Percentiles rank a stretch among this genome's conserved stretches.
Evolutionary conservation across 2,329 filamentous ascomycete species (phyloP).

Genomic region (Paracoccidioides brasiliensis): DNA sequence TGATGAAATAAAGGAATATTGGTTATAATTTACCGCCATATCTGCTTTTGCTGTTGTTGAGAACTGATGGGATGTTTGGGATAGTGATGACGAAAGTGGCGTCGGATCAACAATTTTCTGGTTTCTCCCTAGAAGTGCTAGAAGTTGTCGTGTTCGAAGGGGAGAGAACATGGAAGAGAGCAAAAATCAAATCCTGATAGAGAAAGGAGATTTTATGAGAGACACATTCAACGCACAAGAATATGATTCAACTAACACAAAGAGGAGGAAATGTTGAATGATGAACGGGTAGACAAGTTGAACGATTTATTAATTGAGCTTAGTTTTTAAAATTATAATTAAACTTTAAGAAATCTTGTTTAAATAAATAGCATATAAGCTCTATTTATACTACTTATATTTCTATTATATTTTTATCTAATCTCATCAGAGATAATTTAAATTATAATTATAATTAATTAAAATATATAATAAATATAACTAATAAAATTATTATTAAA

Average conservation of each 20-base stretch:
- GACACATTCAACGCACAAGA: too few species aligned
- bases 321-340: too few species aligned
- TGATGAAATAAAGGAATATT: background rate
- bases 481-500: too few species aligned
- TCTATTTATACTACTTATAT: too few species aligned
- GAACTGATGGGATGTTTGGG: background rate
- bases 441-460: background rate
- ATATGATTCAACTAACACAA: too few species aligned
- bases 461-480: too few species aligned
- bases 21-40: slow-evolving; percentile 5
- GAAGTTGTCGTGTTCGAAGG: background rate
- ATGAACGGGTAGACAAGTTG: background rate
- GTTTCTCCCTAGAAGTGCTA: background rate
- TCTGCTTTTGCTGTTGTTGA: background rate
- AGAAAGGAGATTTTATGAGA: background rate
- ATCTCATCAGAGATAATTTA: background rate
- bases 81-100: background rate
- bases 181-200: too few species aligned
- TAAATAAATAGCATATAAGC: too few species aligned
- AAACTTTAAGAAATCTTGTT: too few species aligned
- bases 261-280: background rate
- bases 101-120: background rate
- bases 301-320: too few species aligned
- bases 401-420: background rate
- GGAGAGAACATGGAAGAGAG: background rate